Base-by-base conservation (phyloP, 805 yeast genomes). In the Citeromyces matritensis region DNA sequence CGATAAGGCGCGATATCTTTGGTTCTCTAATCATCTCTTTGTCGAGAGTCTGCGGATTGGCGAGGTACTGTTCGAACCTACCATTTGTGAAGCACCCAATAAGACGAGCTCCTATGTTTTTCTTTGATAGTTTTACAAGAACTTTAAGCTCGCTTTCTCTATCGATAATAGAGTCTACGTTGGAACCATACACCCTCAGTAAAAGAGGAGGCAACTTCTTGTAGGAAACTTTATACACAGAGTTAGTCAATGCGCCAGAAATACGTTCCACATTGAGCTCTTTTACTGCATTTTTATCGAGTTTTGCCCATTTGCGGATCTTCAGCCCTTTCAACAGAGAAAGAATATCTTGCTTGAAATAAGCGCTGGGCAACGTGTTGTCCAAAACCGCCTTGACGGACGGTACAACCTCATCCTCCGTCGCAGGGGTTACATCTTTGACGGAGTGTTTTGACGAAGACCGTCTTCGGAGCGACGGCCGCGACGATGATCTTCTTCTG, bases 51-150 rank as follows among this genome's bases (percentile, higher is more conserved):
- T 67, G 59, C 13, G 94, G 88, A 36, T 88, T 79, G 33, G 78
- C 82, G 39, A 91, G 58, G 45, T 78, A 91, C 55, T 91, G 96
- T 55, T 91, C 98, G 43, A 91, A 78, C 38, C 98, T 63, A 31
- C 98, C 98, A 49, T 91, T 91, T 28, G 73, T 58, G 51, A 91
- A 91, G 30, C 88, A 83, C 3, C 98, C 98, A 45, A 82, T 60
- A 32, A 91, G 55, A 38, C 73, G 68, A 1, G 98, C 95, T 0
- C 98, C 98, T 38, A 91, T 88, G 34, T 73, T 72, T 40, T 75
- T 73, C 31, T 62, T 59, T 1, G 94, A 77, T 38, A 91, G 63
- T 47, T 91, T 73, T 15, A 73, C 69, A 35, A 91, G 60, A 2
- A 78, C 69, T 32, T 65, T 62, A 40, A 91, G 64, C 51, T 91